Base-by-base conservation (phyloP, 306 rosid genomes). In the Cucurbita pepo region DNA sequence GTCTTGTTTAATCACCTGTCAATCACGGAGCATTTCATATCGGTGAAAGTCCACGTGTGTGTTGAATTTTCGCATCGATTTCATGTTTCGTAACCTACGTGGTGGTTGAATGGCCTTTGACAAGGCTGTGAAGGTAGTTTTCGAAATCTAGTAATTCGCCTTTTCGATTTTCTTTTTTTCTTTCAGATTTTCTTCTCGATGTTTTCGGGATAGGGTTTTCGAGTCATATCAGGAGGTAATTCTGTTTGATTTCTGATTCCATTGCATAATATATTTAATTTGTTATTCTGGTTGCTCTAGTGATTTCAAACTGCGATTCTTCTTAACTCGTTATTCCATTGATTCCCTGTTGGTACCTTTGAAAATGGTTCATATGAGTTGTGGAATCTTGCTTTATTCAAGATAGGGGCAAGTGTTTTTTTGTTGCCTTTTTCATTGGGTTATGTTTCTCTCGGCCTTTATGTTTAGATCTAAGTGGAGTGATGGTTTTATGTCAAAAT, bases 161-260 rank as follows among this genome's bases (percentile, higher is more conserved):
- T 38, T n/a, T 38, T 62, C 2, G 30, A 58, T 37, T 47, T 25
- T 44, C 22, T 10, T 19, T 53, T 58, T 51, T 52, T 25, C 43
- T 30, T 43, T 43, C 47, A 43, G 9, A 5, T 54, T 41, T 67
- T 71, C 79, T 65, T 13, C 59, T 48, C 19, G 48, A 15, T 48
- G 63, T 8, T n/a, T 9, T 53, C 15, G 14, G 36, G 44, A 38
- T 70, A 57, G 59, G 44, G 34, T 47, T 77, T 75, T 52, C 67
- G 56, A 44, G 69, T 64, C 8, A 75, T 70, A 40, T 22, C 64
- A 45, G 10, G 56, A 79, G 88, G 88, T 85, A 78, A 71, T 22
- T 47, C 57, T 21, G 34, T 73, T 75, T 25, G 59, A 8, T 60
- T 63, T 65, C 36, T 48, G 1, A 54, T 30, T 50, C 50, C 8